phyloP scores from a whole-genome alignment of 176 grass and related monocot genomes.

The Aechmea fasciata region DNA sequence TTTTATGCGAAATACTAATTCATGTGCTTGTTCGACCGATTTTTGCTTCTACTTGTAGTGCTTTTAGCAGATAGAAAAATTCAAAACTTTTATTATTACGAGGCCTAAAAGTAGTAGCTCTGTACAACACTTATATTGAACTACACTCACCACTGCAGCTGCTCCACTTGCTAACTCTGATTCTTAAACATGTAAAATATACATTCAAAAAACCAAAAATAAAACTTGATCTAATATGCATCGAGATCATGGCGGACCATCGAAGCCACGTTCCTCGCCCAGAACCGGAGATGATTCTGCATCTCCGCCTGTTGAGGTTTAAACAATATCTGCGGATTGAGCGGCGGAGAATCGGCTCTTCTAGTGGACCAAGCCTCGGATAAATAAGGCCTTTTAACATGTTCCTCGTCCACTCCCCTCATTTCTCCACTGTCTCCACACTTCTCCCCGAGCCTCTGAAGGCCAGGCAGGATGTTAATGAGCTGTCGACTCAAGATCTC shows the following conservation, averaged over 20 bases:
- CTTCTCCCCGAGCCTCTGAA: background rate
- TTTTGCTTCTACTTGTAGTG: too few species aligned
- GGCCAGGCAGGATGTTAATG: conserved; percentile 1
- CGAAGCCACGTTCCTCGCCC: conserved; percentile 11
- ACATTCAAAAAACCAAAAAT: too few species aligned
- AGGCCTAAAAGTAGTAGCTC: too few species aligned
- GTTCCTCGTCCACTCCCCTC: background rate
- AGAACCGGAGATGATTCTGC: conserved; percentile 13
- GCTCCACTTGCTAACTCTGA: too few species aligned
- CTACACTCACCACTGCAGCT: too few species aligned
- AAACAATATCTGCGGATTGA: background rate
- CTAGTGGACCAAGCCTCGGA: background rate
- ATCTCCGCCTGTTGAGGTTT: conserved; percentile 3
- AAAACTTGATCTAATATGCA: too few species aligned
- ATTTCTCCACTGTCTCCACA: background rate
- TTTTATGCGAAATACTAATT: too few species aligned
- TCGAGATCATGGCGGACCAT: conserved; percentile 2
- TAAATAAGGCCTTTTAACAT: background rate
- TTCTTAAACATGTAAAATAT: too few species aligned
- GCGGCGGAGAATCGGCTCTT: background rate
- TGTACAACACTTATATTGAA: too few species aligned
- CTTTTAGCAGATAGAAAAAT: too few species aligned
- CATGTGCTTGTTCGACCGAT: too few species aligned
- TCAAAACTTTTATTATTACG: too few species aligned
- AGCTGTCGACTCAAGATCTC: background rate